Base-by-base conservation (phyloP, 1,139 yeast genomes). In the Blastobotrys petasosporus region DNA sequence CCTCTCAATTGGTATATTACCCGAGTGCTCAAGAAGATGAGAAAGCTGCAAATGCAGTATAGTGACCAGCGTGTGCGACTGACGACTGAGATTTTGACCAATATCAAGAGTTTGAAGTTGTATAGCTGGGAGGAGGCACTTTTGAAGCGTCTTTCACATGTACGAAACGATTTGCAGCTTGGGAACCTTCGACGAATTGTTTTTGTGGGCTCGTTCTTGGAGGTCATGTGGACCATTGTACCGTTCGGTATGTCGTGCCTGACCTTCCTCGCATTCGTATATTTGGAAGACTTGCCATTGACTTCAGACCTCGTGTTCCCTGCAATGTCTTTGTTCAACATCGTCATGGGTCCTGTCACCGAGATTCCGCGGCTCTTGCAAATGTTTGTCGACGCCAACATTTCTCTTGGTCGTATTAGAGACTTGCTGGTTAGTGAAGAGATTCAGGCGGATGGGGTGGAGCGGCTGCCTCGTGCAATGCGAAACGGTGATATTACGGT, bases 121-220 rank as follows among this genome's bases (percentile, higher is more conserved):
- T 83, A 83, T 54, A 81, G 86, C 1, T 83, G 90, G 87, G 94
- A 84, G 59, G 65, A 65, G 15, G 82, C 90, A 13, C 76, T 82
- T 75, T 60, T 79, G 32, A 66, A 70, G 10, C 74, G 77, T 43
- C 54, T 67, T 29, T 48, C 50, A 37, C 73, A 73, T 53, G 90
- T 90, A 30, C 81, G 98, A 73, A 85, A 87, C 59, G 86, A 84
- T 42, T 80, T 82, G 58, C 97, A 94, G 66, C 76, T 94, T 64
- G 71, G 70, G 32, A 86, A 85, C 57, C 74, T 88, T 64, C 79
- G 75, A 55, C 78, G 71, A 44, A 73, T 79, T 49, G 45, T 54
- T 47, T 39, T 50, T 42, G 45, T 23, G 61, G 73, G 45, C 39
- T 79, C 80, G 15, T 54, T 71, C 23, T 73, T 77, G 39, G 72